A percentile compares a stretch with the other conserved stretches of the same genome.
Evolutionary conservation across 1,284 basidiomycete species (phyloP).

Genomic region (Ganoderma lucidum): DNA sequence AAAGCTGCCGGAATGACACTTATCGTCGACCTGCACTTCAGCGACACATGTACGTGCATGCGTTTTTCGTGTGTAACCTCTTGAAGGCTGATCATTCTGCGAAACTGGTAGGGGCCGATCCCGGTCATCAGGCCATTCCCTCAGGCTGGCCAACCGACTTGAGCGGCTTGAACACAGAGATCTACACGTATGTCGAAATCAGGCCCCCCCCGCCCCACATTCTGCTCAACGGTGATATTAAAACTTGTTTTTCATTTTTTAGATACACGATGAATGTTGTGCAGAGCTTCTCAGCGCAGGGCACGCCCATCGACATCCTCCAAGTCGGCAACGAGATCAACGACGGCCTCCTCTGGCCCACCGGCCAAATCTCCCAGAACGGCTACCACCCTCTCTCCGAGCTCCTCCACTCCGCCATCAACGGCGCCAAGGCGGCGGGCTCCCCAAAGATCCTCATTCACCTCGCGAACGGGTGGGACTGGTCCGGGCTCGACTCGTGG

Average conservation of each 20-base stretch:
- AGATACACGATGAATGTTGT: conserved; percentile 65
- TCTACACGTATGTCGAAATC: conserved; percentile 52
- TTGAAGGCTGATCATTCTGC: conserved; percentile 42
- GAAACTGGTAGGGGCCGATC: conserved; percentile 61
- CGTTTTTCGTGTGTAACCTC: neutral
- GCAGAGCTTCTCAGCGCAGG: conserved; percentile 57
- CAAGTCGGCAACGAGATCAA: conserved; percentile 71
- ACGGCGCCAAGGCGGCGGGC: conserved; percentile 54
- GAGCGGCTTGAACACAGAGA: conserved; percentile 58
- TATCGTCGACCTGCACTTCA: conserved; percentile 67
- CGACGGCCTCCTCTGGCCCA: conserved; percentile 68
- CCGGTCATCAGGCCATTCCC: conserved; percentile 67
- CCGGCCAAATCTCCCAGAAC: conserved; percentile 60
- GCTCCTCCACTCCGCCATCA: conserved; percentile 64
- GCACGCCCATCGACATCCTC: conserved; percentile 63
- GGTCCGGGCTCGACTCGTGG: conserved; percentile 53
- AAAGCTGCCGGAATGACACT: conserved; percentile 65
- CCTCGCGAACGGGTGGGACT: conserved; percentile 71
- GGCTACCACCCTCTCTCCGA: conserved; percentile 64
- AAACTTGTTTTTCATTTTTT: neutral
- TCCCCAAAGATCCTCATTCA: conserved; percentile 64
- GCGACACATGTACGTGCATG: conserved; percentile 60
- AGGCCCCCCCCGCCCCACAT: neutral
- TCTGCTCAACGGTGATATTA: conserved; percentile 3
- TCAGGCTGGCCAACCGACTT: conserved; percentile 63